phyloP scores from a whole-genome alignment of 2,329 filamentous ascomycete genomes.

The Xylaria sp. region DNA sequence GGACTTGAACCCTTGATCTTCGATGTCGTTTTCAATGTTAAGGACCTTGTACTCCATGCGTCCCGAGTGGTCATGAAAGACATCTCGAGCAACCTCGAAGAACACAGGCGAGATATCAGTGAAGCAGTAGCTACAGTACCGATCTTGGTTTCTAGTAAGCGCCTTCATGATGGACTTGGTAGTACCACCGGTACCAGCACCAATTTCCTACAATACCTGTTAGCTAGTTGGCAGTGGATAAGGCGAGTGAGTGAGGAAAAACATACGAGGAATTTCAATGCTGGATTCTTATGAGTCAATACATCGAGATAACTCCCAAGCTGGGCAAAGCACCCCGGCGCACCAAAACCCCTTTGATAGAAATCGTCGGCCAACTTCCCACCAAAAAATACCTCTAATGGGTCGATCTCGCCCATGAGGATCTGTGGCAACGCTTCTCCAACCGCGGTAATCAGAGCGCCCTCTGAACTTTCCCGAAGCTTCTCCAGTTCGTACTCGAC shows the following conservation, averaged over 20 bases:
- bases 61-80: constrained; percentile 31
- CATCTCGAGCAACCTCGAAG: constrained; percentile 36
- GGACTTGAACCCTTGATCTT: constrained; percentile 40
- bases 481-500: constrained; percentile 19
- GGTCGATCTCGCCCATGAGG: constrained; percentile 30
- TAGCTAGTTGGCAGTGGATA: constrained; percentile 20
- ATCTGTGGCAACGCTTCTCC: constrained; percentile 30
- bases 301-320: constrained; percentile 28
- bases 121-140: constrained; percentile 35
- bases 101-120: constrained; percentile 40
- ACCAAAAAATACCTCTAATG: constrained; percentile 30
- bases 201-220: constrained; percentile 34
- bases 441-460: constrained; percentile 29
- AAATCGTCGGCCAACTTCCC: constrained; percentile 29
- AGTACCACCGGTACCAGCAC: constrained; percentile 38
- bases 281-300: constrained; percentile 23
- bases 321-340: constrained; percentile 27
- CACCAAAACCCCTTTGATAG: constrained; percentile 28
- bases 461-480: constrained; percentile 28
- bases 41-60: constrained; percentile 39
- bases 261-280: constrained; percentile 30
- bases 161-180: constrained; percentile 35
- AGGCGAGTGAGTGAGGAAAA: not conserved
- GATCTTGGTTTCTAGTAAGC: constrained; percentile 28
- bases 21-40: constrained; percentile 39